phyloP scores from a whole-genome alignment of 768 basidiomycete species.

The Mycena pura region DNA sequence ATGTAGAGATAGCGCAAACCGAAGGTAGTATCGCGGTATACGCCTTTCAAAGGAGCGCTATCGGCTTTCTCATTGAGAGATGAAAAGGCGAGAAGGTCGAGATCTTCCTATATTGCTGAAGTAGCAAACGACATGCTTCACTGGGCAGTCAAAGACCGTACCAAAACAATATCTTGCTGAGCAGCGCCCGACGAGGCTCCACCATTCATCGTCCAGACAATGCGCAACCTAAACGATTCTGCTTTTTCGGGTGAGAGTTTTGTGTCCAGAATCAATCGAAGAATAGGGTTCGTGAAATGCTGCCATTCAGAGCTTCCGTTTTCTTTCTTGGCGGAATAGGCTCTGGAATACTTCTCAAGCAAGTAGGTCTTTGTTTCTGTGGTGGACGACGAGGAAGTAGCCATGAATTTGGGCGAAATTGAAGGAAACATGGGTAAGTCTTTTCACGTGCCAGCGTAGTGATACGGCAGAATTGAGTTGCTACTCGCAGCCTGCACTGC shows the following conservation, averaged over 20 bases:
- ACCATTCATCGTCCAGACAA: slow-evolving; percentile 65
- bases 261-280: slow-evolving; percentile 67
- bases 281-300: slow-evolving; percentile 75
- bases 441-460: no score
- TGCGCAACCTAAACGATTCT: slow-evolving; percentile 68
- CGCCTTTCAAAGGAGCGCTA: slow-evolving; percentile 78
- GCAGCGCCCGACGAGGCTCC: slow-evolving; percentile 44
- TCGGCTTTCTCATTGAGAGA: slow-evolving; percentile 49
- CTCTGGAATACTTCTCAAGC: slow-evolving; percentile 26
- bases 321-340: slow-evolving; percentile 10
- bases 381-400: slow-evolving; percentile 13
- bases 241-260: slow-evolving; percentile 58
- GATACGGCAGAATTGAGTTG: no score
- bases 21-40: slow-evolving; percentile 75
- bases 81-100: slow-evolving; percentile 77
- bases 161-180: slow-evolving; percentile 69
- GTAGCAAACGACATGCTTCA: not conserved
- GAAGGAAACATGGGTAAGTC: not conserved
- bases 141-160: no score
- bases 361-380: slow-evolving; percentile 25
- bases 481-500: no score
- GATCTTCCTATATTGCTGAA: slow-evolving; percentile 63
- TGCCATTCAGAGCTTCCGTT: slow-evolving; percentile 63
- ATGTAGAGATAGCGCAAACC: slow-evolving; percentile 78
- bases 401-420: slow-evolving; percentile 1